These are phyloP conservation scores for Cystobasidiopsis lactophilus DNA, from an alignment of 768 basidiomycete genomes.

Conservation along the genomic window DNA sequence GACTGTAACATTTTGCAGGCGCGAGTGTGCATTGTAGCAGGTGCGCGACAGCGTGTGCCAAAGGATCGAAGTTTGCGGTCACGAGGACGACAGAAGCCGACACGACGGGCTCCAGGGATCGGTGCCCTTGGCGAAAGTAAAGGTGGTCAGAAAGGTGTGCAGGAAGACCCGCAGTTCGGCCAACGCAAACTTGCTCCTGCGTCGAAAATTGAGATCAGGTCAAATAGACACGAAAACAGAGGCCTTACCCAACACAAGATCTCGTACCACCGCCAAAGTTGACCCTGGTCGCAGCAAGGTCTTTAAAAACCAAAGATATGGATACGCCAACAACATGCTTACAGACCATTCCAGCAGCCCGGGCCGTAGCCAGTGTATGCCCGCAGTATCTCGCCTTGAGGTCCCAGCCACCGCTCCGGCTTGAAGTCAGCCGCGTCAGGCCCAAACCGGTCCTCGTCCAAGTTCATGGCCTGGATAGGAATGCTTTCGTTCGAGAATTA, in stretches of 20 bases:
- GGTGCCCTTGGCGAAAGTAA: background rate
- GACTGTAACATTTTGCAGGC: too few species aligned
- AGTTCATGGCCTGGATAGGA: constrained; percentile 18
- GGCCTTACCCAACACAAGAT: constrained; percentile 1
- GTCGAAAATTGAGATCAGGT: background rate
- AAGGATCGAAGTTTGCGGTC: too few species aligned
- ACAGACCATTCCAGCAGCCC: background rate
- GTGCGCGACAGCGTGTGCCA: too few species aligned
- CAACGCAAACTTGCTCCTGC: background rate
- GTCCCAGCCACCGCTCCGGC: constrained; percentile 23
- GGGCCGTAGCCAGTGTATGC: background rate
- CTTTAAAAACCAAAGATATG: too few species aligned
- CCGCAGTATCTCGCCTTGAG: constrained; percentile 3
- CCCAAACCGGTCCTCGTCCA: constrained; percentile 22
- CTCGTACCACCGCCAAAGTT: background rate
- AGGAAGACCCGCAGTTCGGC: background rate
- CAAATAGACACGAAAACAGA: background rate
- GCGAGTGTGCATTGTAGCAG: too few species aligned
- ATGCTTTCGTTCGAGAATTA: too few species aligned
- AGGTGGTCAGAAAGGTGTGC: background rate
- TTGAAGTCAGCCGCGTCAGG: constrained; percentile 23
- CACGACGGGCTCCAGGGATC: background rate
- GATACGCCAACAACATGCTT: too few species aligned
- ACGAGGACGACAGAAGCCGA: too few species aligned
- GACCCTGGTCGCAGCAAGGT: background rate